Evolutionary conservation across 2,329 filamentous ascomycete species (phyloP), one percentile per base, ranked within the genome.

Genomic region (Fusarium oxysporum): DNA sequence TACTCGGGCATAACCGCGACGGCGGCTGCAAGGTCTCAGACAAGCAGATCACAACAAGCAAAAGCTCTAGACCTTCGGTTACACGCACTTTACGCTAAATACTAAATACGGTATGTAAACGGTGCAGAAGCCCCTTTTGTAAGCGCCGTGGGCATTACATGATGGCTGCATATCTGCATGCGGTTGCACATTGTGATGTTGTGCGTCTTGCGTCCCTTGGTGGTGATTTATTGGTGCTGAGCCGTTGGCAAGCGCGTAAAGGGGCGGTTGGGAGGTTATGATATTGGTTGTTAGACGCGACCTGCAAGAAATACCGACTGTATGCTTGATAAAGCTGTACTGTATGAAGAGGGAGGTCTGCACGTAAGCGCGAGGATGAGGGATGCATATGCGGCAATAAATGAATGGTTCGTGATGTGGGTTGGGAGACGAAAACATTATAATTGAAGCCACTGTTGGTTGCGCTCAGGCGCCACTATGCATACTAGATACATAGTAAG

Each of bases 211-310:
- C 56, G 43, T 40, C 44, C 43, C 16, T 41, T 35, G 32, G 40
- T 56, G 28, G 21, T 43, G 23, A 56, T 38, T 33, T 48, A 65
- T 72, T 68, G 69, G 57, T 71, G 56, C 61, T 65, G 58, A 55
- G 55, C 68, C 45, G 65, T 61, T 61, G 59, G 50, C 43, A 61
- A 61, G 67, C 74, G 74, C 71, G 74, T 56, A 62, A 68, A 70
- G 38, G 41, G 66, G 72, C 74, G 74, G 68, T 48, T 76, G 63
- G 54, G 25, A 35, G 32, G 19, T 25, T 38, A 32, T 44, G 14
- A 68, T 55, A 55, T 55, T 68, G 65, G 64, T 35, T 41, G 30
- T 40, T 77, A 77, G 64, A 67, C 75, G 75, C 75, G 71, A 68
- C 61, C n/a, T 48, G 59, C 55, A 69, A 51, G 44, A 50, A 37